Percentiles rank a stretch among this genome's conserved stretches.
Conservation (phyloP, 192 early-diverging fungal genomes). For the Endogone sp. region DNA sequence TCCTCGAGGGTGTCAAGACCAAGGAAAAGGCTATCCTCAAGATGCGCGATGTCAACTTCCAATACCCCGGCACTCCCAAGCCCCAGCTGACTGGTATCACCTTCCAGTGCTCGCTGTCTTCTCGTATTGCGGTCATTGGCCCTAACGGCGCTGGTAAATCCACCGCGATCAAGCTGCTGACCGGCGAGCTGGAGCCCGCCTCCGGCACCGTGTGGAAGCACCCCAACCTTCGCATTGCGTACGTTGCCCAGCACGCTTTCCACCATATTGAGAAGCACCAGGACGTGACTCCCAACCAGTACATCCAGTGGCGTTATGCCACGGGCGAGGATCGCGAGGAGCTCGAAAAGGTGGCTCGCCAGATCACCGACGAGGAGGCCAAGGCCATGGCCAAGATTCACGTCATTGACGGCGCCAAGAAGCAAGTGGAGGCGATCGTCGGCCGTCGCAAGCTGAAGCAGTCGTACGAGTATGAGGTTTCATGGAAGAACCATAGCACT, state of each 20-base stretch:
- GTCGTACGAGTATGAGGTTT: constrained; percentile 81
- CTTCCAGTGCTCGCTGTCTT: constrained; percentile 64
- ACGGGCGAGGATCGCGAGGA: constrained; percentile 76
- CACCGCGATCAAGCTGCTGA: constrained; percentile 69
- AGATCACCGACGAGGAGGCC: constrained; percentile 65
- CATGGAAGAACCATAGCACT: constrained; percentile 58
- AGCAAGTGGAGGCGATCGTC: constrained; percentile 53
- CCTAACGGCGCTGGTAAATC: constrained; percentile 75
- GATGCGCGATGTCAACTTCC: constrained; percentile 66
- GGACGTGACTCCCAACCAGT: constrained; percentile 69
- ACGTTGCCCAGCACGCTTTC: constrained; percentile 86
- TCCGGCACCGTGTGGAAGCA: constrained; percentile 76
- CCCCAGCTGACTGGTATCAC: constrained; percentile 59
- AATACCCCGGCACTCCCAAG: constrained; percentile 64
- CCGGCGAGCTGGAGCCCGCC: constrained; percentile 71
- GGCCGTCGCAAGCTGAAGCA: constrained; percentile 79
- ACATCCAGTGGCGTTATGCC: constrained; percentile 81
- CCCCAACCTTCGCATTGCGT: constrained; percentile 79
- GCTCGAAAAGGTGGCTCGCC: constrained; percentile 67
- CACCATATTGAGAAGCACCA: constrained; percentile 82
- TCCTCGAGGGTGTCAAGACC: constrained; percentile 69
- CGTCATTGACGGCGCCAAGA: constrained; percentile 56
- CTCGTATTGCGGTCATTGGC: constrained; percentile 77
- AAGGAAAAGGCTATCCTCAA: constrained; percentile 75
- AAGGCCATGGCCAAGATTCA: constrained; percentile 49